Evolutionary conservation across 2,329 filamentous ascomycete genomes (phyloP), one percentile per base, ranked within the genome.

Genomic region (Diaporthe vaccinii): DNA sequence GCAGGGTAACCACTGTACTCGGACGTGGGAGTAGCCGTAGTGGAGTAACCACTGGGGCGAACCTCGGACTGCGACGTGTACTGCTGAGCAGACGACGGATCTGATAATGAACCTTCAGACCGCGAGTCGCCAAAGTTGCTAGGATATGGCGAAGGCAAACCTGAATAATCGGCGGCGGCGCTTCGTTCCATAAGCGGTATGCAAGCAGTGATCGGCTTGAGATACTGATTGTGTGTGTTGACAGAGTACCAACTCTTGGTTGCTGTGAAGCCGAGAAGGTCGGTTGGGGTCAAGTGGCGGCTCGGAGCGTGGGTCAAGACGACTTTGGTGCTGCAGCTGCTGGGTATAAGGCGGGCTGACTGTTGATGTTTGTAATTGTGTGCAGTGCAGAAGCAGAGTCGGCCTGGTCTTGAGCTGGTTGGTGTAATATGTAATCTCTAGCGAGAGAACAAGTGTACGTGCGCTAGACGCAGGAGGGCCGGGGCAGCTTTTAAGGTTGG

Each of bases 41-140:
- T 89, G 76, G 93, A 93, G 85, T 95, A 94, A 84, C 90, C 93
- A 79, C 82, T 84, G 76, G 92, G 87, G 84, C 94, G 92, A 82
- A 92, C 91, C 87, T 98, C 95, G 87, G 94, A 93, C 83, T 94
- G 93, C 82, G 92, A 91, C 80, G 94, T 89, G 87, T 97, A 98
- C 86, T 96, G 94, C 87, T 94, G 94, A 93, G 94, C 93, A 94
- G 95, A 94, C 87, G 93, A 90, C 90, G 95, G 94, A 93, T 98
- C 96, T 87, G 90, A 84, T 78, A 87, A 87, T 85, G 93, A 91
- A 85, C 90, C 92, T 93, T 97, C 95, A 95, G 95, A 96, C 89
- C 93, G 90, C 86, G 91, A 87, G 88, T 91, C 89, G 87, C 87
- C 89, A 86, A 89, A 89, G 85, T 88, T 89, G 87, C 88, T 90